Conservation (phyloP, 108 stramenopile species). For the Aureococcus anophagefferens region DNA sequence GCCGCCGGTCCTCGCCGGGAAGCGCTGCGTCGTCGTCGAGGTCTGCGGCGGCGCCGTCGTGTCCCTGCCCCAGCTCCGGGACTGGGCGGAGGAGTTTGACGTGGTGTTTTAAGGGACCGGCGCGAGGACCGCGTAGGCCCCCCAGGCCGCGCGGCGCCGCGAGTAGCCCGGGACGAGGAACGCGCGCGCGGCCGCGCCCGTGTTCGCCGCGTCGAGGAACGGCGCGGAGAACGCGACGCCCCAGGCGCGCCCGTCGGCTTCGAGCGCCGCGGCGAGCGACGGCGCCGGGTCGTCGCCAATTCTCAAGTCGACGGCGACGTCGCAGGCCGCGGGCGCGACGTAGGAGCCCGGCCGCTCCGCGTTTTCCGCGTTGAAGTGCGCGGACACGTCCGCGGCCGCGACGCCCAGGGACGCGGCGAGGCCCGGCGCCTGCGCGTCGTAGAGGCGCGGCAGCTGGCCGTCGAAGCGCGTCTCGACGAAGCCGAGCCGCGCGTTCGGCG, state of each 20-base stretch:
- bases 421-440: constrained; percentile 50
- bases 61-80: constrained; percentile 48
- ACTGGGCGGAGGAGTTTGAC: constrained; percentile 51
- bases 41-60: constrained; percentile 74
- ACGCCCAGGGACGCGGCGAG: neutral
- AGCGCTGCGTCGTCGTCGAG: constrained; percentile 58
- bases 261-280: neutral
- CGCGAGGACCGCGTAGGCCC: no score
- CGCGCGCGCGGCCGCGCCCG: neutral
- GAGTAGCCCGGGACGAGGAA: neutral
- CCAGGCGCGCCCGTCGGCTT: neutral
- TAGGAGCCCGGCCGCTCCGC: constrained; percentile 56
- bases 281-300: neutral
- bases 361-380: constrained; percentile 68
- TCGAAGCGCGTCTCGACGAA: constrained; percentile 73
- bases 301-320: constrained; percentile 53
- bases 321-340: constrained; percentile 44
- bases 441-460: constrained; percentile 83
- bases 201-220: neutral
- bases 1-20: constrained; percentile 32
- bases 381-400: constrained; percentile 3
- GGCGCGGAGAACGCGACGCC: neutral
- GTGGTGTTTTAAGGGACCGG: no score
- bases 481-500: constrained; percentile 40
- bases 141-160: neutral